Base-by-base conservation (phyloP, 176 grass and related monocot species). In the Musa schizocarpa region DNA sequence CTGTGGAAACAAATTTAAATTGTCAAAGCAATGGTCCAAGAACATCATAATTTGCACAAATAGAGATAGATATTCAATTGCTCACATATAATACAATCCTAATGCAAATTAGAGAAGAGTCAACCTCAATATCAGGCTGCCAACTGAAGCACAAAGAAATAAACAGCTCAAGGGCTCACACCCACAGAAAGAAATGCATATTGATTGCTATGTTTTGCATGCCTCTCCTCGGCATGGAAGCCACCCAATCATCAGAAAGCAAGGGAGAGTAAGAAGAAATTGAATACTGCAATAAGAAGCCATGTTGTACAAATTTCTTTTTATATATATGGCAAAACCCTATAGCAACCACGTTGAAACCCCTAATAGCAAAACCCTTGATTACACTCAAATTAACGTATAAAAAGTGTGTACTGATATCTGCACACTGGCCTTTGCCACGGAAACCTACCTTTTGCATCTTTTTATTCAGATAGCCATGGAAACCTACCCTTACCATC, bases 1-100 rank as follows among this genome's bases (percentile, higher is more conserved):
- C 94, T 97, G 78, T 73, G 52, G 56, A 83, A 59, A 23, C 29
- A 76, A 34, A 11, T 53, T 2, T 0, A 54, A 66, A 48, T 72
- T 8, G 19, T 54, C 43, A 63, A 25, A 65, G 63, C 54, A 79
- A 80, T n/a, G 58, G 49, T 74, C 76, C 68, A 22, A 58, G 63
- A 43, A 73, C 14, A 66, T 70, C 17, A n/a, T 48, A 51, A 21
- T 70, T 22, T 70, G 5, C 29, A 48, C 9, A 50, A 43, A 6
- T 43, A 43, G 5, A 70, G 17, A 43, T 17, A 20, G 16, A 48
- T 48, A 70, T 70, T 9, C 48, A 51, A 48, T 50, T 34, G 48
- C 43, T 70, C 68, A 51, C 16, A 70, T 20, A 8, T n/a, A 51
- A 70, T 17, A 8, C 2, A 70, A 50, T 50, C 11, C 9, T 70